Base-by-base conservation (phyloP, 164 flowering plant genomes). In the Macadamia integrifolia region DNA sequence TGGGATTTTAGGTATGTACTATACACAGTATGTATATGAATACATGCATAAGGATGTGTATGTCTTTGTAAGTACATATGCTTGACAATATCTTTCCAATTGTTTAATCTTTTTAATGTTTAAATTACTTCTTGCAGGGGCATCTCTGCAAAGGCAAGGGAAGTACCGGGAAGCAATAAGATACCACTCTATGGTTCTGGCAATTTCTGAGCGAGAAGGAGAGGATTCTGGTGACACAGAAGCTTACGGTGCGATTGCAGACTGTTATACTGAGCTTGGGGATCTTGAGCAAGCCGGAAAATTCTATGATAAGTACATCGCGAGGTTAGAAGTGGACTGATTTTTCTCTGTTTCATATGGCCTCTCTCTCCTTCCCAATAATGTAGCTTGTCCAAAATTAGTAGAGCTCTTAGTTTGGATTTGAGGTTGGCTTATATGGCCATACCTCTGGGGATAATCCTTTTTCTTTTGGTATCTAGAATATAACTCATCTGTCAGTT, bases 261-360 rank as follows among this genome's bases (percentile, higher is more conserved):
- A 94, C 80, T 94, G 97, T 75, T 92, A 91, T 60, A 94, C 98
- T 11, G 98, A 94, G 61, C 91, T 94, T 42, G 99, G 99, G 17
- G 95, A 94, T 69, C 87, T 94, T 14, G 97, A 94, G 69, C 82
- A 75, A 66, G 97, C 97, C 8, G 97, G 80, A 10, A 83, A 80
- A 55, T 92, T 82, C 75, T 90, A 94, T 61, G 97, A 90, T 73
- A 73, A 81, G 58, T 89, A 94, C 71, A 94, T 92, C 59, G 75
- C 91, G 17, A 82, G 92, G 77, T 79, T 90, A 74, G 83, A 94
- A 66, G 73, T 76, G 14, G 97, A 91, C 66, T 86, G 69, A 74
- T 59, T 32, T 55, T 14, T 64, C 23, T 15, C n/a, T 42, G n/a
- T 2, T 42, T 9, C 12, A 1, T 7, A 14, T 0, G 32, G 46